Conservation (phyloP, 1,284 basidiomycete species). For the Cryptococcus sp. region DNA sequence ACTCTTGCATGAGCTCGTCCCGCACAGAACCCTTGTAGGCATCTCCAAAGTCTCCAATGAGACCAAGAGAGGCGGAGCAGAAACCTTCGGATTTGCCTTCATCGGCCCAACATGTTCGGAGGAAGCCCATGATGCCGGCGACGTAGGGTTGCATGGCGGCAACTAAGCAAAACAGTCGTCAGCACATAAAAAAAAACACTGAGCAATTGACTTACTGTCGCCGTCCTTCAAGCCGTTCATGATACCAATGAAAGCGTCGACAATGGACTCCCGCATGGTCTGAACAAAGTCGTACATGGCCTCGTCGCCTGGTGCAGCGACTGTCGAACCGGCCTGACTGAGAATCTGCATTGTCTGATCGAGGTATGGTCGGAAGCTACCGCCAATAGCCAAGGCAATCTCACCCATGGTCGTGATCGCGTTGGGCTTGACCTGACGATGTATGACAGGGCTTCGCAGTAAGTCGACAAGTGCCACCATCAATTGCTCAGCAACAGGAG, state of each 20-base stretch:
- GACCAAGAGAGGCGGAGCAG: slow-evolving; percentile 73
- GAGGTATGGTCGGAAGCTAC: slow-evolving; percentile 84
- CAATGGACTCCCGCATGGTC: slow-evolving; percentile 87
- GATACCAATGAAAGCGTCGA: slow-evolving; percentile 96
- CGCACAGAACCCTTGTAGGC: slow-evolving; percentile 78
- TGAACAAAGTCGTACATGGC: slow-evolving; percentile 75
- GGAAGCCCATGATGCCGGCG: slow-evolving; percentile 74
- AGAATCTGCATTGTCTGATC: slow-evolving; percentile 89
- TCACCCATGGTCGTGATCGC: slow-evolving; percentile 96
- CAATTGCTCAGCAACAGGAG: slow-evolving; percentile 80
- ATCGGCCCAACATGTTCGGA: slow-evolving; percentile 77
- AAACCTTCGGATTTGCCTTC: slow-evolving; percentile 76
- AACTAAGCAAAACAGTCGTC: slow-evolving; percentile 11
- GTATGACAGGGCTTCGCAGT: slow-evolving; percentile 85
- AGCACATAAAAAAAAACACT: neutral
- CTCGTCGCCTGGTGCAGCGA: slow-evolving; percentile 68
- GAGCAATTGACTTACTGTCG: neutral
- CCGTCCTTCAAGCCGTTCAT: slow-evolving; percentile 83
- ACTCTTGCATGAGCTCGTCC: slow-evolving; percentile 72
- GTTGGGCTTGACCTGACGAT: slow-evolving; percentile 93
- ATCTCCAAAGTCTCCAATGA: slow-evolving; percentile 91
- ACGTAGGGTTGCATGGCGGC: slow-evolving; percentile 69
- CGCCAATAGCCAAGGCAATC: slow-evolving; percentile 88
- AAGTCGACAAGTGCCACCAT: slow-evolving; percentile 91
- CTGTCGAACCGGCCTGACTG: slow-evolving; percentile 81